Evolutionary conservation across 1,284 basidiomycete species (phyloP).

Genomic region (Quambalaria eucalypti): DNA sequence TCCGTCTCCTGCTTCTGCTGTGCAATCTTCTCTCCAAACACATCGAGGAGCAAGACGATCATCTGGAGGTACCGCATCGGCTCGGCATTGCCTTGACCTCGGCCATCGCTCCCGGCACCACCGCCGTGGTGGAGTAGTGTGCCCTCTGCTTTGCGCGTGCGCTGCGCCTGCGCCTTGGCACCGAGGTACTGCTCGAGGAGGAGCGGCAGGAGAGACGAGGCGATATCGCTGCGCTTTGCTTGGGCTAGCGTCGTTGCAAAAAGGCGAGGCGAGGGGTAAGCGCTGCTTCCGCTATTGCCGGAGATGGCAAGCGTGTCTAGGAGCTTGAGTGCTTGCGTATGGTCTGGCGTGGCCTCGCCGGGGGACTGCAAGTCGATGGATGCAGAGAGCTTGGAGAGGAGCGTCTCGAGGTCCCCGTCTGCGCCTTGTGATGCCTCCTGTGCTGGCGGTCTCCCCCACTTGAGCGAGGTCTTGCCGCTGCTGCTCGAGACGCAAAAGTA

Average conservation of each 20-base stretch:
- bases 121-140: background rate
- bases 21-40: constrained; percentile 21
- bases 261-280: background rate
- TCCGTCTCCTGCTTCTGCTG: constrained; percentile 27
- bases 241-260: background rate
- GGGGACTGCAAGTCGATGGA: no score
- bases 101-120: background rate
- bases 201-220: background rate
- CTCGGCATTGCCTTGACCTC: background rate
- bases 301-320: no score
- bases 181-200: background rate
- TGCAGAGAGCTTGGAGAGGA: no score
- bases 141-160: no score
- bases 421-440: no score
- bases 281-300: no score
- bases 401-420: no score
- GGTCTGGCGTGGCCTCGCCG: no score
- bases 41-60: constrained; percentile 33
- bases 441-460: no score
- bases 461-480: no score
- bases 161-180: background rate
- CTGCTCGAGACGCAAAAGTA: no score
- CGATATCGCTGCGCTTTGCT: background rate
- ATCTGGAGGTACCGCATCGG: constrained; percentile 18
- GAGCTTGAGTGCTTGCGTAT: no score